Evolutionary conservation across 306 rosid genomes (phyloP).

Genomic region (Alnus glutinosa): DNA sequence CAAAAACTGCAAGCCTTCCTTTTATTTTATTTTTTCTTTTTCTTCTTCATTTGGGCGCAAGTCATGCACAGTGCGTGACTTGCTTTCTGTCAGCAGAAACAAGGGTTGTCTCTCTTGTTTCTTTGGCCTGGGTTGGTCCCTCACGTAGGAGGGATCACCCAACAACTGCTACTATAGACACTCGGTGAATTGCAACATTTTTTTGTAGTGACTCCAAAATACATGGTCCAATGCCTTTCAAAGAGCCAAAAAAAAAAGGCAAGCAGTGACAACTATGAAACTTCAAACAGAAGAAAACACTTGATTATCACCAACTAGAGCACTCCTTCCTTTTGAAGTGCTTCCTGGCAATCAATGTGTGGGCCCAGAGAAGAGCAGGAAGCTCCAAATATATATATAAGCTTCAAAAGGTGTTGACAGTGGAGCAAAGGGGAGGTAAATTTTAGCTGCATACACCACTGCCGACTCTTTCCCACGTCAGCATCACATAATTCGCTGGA

Average conservation of each 20-base stretch:
- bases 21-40: too few relatives aligned
- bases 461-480: conserved; percentile 37
- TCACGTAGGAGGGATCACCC: too few relatives aligned
- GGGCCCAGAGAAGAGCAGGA: conserved; percentile 17
- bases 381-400: conserved; percentile 27
- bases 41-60: too few relatives aligned
- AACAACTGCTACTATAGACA: too few relatives aligned
- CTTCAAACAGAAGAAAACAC: conserved; percentile 11
- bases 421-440: conserved; percentile 19
- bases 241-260: conserved; percentile 28
- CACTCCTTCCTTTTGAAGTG: background rate
- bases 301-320: background rate
- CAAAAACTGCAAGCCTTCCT: too few relatives aligned
- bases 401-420: conserved; percentile 7
- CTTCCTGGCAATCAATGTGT: background rate
- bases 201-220: background rate
- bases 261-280: conserved; percentile 29
- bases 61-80: too few relatives aligned
- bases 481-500: conserved; percentile 23
- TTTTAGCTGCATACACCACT: conserved; percentile 25
- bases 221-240: conserved; percentile 34
- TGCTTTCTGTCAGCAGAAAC: too few relatives aligned
- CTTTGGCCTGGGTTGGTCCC: too few relatives aligned
- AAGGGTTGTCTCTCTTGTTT: too few relatives aligned
- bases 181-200: too few relatives aligned